Base-by-base conservation (phyloP, 768 basidiomycete genomes). In the Trametes gibbosa region DNA sequence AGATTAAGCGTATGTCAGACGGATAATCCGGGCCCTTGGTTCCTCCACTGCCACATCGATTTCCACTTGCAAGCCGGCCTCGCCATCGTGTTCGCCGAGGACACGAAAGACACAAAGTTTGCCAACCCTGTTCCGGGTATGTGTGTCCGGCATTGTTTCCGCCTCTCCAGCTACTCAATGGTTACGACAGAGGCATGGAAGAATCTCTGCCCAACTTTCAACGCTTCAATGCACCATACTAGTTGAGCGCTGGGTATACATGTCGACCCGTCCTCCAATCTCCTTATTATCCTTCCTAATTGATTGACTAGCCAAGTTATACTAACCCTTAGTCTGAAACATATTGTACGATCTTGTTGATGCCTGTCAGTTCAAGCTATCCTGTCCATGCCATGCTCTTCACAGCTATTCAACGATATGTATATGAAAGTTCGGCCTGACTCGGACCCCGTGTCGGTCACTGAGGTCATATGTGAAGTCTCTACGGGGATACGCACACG, bases 1-100 rank as follows among this genome's bases (percentile, higher is more conserved):
- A 2, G 49, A 8, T 25, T 27, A 23, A 32, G 37, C 5, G 16
- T 9, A 56, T 7, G 21, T 3, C 39, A 68, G 63, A 70, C 92
- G 0, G 89, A 98, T 69, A 98, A 98, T 70, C 95, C 95, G 0
- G 95, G 95, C 12, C 85, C 82, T 8, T 94, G 92, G 89, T 71
- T 92, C 63, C 80, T 92, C 65, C 90, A 90, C 71, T 92, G 85
- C 69, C 89, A 90, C 69, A 87, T 89, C 62, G 88, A 91, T 69
- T 93, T 89, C 89, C 90, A 94, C 71, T 74, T 93, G 9, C 69
- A 77, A 14, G 64, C 67, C 1, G 78, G 78, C n/a, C 69, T 78
- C 14, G 77, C 77, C 2, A 58, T 79, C 17, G 75, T 78, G 6
- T 73, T 79, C 43, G 77, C 75, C 0, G 77, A 77, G 58, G 74